These are phyloP conservation scores for Starmera dryadoides DNA, from an alignment of 805 yeast species.

Conservation along the genomic window DNA sequence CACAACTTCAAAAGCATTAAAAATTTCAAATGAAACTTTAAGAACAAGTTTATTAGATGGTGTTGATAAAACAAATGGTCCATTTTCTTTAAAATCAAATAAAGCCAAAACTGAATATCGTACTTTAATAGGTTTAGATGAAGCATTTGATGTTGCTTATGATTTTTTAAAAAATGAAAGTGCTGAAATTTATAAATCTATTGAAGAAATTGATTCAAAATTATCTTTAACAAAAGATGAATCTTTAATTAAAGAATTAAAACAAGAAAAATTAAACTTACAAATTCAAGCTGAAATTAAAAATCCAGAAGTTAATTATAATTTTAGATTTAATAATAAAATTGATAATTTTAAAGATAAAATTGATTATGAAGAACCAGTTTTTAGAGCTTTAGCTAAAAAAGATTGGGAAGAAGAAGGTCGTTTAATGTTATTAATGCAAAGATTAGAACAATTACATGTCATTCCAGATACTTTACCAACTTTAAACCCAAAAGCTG, in stretches of 20 bases:
- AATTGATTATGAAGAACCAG: conserved; percentile 67
- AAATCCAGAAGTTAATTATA: conserved; percentile 84
- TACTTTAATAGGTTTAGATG: conserved; percentile 64
- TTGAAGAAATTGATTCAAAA: conserved; percentile 28
- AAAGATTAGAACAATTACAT: conserved; percentile 76
- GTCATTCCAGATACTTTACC: conserved; percentile 94
- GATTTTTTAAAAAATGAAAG: conserved; percentile 45
- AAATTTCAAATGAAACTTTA: conserved; percentile 17
- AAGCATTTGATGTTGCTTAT: conserved; percentile 66
- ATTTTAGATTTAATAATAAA: conserved; percentile 38
- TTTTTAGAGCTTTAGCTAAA: conserved; percentile 64
- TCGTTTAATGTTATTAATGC: conserved; percentile 85
- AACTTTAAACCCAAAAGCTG: conserved; percentile 74
- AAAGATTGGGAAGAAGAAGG: conserved; percentile 79
- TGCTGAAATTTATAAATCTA: conserved; percentile 32
- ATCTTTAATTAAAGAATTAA: conserved; percentile 13
- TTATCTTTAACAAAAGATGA: conserved; percentile 8
- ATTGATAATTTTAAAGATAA: conserved; percentile 31
- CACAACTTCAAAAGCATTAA: conserved; percentile 20
- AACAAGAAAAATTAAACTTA: conserved; percentile 23
- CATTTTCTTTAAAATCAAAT: conserved; percentile 40
- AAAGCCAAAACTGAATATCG: conserved; percentile 44
- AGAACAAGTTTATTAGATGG: conserved; percentile 28
- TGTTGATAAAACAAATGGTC: conserved; percentile 36
- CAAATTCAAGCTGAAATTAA: conserved; percentile 56